Conservation (phyloP, 148 eudicot genomes). For the Rhododendron ferrugineum region DNA sequence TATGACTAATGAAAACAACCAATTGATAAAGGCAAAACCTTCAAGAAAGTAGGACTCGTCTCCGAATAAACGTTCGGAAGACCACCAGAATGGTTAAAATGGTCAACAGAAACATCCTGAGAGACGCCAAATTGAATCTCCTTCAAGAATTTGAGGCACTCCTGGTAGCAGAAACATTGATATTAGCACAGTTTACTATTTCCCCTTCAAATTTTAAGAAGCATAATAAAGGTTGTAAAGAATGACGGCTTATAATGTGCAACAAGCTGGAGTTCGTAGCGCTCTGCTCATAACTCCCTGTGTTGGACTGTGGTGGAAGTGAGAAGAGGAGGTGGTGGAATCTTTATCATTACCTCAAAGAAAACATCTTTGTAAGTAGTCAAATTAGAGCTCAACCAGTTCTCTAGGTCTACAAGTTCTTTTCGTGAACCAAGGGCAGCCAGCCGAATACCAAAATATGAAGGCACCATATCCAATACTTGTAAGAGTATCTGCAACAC, state of each 20-base stretch:
- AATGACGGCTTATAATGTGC: not conserved
- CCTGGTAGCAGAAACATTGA: constrained; percentile 39
- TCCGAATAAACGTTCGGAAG: constrained; percentile 38
- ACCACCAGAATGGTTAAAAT: constrained; percentile 44
- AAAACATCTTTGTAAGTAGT: constrained; percentile 43
- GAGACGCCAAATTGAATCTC: constrained; percentile 42
- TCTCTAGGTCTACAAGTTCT: constrained; percentile 78
- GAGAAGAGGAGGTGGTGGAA: not conserved
- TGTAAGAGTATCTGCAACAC: constrained; percentile 55
- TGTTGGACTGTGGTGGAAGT: not conserved
- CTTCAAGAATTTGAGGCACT: constrained; percentile 65
- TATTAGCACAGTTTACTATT: constrained; percentile 1
- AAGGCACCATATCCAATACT: constrained; percentile 76
- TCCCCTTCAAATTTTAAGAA: not conserved
- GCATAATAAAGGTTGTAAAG: not conserved
- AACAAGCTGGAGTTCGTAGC: not conserved
- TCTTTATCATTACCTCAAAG: constrained; percentile 52
- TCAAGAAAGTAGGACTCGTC: constrained; percentile 46
- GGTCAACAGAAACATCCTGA: constrained; percentile 43
- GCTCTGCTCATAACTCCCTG: not conserved
- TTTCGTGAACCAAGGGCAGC: constrained; percentile 68
- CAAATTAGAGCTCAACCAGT: constrained; percentile 63
- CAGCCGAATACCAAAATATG: constrained; percentile 55
- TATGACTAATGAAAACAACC: not conserved
- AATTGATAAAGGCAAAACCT: constrained; percentile 45